phyloP scores from a whole-genome alignment of 139 green algal genomes.

The Chlorella sp. region DNA sequence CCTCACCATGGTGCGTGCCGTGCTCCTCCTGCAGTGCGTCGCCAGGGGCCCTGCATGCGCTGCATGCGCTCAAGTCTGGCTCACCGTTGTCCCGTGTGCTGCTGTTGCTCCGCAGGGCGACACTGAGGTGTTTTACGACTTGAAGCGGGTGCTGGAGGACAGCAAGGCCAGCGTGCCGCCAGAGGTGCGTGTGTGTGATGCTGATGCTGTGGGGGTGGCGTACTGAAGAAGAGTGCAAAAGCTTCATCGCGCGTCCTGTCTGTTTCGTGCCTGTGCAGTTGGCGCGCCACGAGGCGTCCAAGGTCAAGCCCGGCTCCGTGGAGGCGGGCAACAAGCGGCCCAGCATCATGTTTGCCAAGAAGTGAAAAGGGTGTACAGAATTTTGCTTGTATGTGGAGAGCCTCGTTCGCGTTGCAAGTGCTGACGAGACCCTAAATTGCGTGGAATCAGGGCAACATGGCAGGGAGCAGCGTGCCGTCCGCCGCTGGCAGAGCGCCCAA shows the following conservation, averaged over 20 bases:
- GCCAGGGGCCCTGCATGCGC: too few relatives aligned
- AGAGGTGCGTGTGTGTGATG: constrained; percentile 9
- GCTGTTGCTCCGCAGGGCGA: constrained; percentile 6
- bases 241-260: too few relatives aligned
- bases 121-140: constrained; percentile 88
- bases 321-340: constrained; percentile 36
- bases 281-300: constrained; percentile 70
- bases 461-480: background rate
- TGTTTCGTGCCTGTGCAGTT: constrained; percentile 48
- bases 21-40: background rate
- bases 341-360: constrained; percentile 48
- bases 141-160: constrained; percentile 78
- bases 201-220: too few relatives aligned
- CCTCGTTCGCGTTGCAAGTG: background rate
- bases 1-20: constrained; percentile 54
- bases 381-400: background rate
- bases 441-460: background rate
- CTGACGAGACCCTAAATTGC: background rate
- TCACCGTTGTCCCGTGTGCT: background rate
- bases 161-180: constrained; percentile 45
- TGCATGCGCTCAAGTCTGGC: too few relatives aligned
- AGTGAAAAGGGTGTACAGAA: too few relatives aligned
- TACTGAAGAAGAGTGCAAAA: too few relatives aligned
- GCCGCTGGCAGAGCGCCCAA: background rate
- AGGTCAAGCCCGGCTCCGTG: constrained; percentile 62